Evolutionary conservation across 805 yeast species (phyloP).

Genomic region (Spathaspora hagerdaliae): DNA sequence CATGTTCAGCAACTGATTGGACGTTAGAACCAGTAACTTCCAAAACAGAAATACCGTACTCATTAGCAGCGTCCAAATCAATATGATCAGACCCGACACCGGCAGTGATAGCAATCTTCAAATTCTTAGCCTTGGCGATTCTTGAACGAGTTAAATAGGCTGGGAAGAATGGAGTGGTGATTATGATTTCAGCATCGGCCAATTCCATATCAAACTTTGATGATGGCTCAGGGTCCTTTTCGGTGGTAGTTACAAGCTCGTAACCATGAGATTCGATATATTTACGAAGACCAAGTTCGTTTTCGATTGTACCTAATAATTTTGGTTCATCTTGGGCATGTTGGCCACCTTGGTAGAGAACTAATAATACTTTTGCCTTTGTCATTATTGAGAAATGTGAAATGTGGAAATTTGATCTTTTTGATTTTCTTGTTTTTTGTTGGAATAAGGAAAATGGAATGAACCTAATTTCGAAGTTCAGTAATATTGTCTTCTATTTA

Average conservation of each 20-base stretch:
- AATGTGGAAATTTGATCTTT: not conserved
- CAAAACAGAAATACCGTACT: constrained; percentile 58
- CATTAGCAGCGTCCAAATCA: constrained; percentile 66
- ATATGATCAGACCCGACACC: constrained; percentile 86
- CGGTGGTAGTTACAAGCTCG: constrained; percentile 58
- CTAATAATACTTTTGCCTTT: constrained; percentile 45
- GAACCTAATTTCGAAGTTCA: no score
- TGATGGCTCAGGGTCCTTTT: constrained; percentile 58
- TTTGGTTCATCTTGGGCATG: constrained; percentile 59
- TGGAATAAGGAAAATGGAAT: no score
- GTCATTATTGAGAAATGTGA: constrained; percentile 11
- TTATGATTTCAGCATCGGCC: constrained; percentile 69
- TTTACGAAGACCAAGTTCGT: constrained; percentile 66
- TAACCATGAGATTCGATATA: constrained; percentile 69
- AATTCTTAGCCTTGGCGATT: constrained; percentile 63
- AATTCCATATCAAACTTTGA: constrained; percentile 61
- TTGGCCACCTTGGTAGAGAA: constrained; percentile 53
- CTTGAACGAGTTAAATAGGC: constrained; percentile 69
- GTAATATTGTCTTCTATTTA: no score
- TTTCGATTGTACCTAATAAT: constrained; percentile 68
- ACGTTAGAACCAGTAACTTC: constrained; percentile 86
- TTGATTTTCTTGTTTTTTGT: not conserved
- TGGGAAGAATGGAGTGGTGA: constrained; percentile 82
- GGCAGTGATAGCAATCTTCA: constrained; percentile 70
- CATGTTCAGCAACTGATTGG: constrained; percentile 79